phyloP scores from a whole-genome alignment of 768 basidiomycete species.

The Heimioporus sp. region DNA sequence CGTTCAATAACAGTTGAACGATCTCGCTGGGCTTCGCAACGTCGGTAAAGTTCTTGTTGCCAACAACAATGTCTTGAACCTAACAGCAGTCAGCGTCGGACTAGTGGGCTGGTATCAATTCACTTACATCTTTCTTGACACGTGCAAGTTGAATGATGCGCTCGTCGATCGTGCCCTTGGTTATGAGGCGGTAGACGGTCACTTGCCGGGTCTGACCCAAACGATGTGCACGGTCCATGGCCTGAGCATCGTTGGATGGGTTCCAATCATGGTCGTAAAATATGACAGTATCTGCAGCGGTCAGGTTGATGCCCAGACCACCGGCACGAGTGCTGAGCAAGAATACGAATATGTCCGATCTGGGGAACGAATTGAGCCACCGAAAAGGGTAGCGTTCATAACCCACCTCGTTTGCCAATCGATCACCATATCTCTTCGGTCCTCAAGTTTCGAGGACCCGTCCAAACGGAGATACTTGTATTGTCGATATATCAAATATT shows the following conservation, averaged over 20 bases:
- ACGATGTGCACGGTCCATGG: slow-evolving; percentile 97
- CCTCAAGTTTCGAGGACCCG: slow-evolving; percentile 92
- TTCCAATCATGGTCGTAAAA: slow-evolving; percentile 44
- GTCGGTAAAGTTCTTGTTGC: slow-evolving; percentile 92
- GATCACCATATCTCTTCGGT: slow-evolving; percentile 97
- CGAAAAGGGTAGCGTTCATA: neutral
- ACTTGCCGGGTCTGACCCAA: slow-evolving; percentile 96
- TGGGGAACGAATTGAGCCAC: neutral
- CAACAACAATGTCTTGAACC: slow-evolving; percentile 99
- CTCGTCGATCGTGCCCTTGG: slow-evolving; percentile 93
- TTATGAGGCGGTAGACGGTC: slow-evolving; percentile 93
- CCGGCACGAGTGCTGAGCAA: slow-evolving; percentile 93
- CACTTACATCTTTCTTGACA: slow-evolving; percentile 89
- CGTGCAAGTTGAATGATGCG: slow-evolving; percentile 95
- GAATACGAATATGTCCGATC: slow-evolving; percentile 91
- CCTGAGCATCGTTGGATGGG: slow-evolving; percentile 95
- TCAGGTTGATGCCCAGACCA: slow-evolving; percentile 95
- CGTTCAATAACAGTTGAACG: slow-evolving; percentile 89
- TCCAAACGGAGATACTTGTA: slow-evolving; percentile 93
- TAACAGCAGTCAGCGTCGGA: slow-evolving; percentile 27
- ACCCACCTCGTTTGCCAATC: slow-evolving; percentile 91
- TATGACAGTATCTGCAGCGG: slow-evolving; percentile 49
- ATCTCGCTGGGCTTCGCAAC: slow-evolving; percentile 96
- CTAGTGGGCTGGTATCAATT: neutral
- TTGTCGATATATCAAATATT: slow-evolving; percentile 95